A percentile compares a stretch with the other conserved stretches of the same genome.
These are phyloP conservation scores for Elongisporangium anandrum DNA, from an alignment of 352 stramenopile species.

Conservation along the genomic window DNA sequence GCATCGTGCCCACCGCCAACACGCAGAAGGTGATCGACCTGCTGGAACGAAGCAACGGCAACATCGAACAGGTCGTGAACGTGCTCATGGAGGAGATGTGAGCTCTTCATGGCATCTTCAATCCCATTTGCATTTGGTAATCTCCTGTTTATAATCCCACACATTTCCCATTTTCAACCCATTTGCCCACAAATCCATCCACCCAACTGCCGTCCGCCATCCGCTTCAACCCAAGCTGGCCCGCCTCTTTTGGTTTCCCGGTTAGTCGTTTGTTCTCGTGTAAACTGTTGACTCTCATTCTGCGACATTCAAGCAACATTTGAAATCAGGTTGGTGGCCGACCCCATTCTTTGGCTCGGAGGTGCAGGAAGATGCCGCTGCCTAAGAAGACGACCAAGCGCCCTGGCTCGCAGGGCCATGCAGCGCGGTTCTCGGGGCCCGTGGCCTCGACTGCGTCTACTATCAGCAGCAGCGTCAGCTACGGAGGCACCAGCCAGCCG, in stretches of 20 bases:
- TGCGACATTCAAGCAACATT: neutral
- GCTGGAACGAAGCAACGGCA: conserved; percentile 55
- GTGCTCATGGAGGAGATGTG: conserved; percentile 49
- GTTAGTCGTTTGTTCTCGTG: neutral
- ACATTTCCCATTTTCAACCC: neutral
- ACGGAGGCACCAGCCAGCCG: neutral
- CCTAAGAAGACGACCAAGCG: neutral
- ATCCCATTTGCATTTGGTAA: neutral
- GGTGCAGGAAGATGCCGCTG: neutral
- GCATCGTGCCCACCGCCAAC: conserved; percentile 61
- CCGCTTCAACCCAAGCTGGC: no score
- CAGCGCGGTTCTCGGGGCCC: neutral
- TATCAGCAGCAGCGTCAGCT: neutral
- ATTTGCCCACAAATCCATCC: no score
- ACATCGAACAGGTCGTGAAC: conserved; percentile 75
- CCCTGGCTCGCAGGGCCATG: neutral
- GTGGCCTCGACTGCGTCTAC: neutral
- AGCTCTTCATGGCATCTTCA: neutral
- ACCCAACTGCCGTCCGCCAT: no score
- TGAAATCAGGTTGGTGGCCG: neutral
- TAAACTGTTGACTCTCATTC: neutral
- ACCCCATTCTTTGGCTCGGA: neutral
- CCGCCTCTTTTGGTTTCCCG: neutral
- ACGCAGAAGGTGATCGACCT: conserved; percentile 41
- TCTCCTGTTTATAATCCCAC: neutral